Evolutionary conservation across 1,284 basidiomycete genomes (phyloP).

Genomic region (Somion occarium): DNA sequence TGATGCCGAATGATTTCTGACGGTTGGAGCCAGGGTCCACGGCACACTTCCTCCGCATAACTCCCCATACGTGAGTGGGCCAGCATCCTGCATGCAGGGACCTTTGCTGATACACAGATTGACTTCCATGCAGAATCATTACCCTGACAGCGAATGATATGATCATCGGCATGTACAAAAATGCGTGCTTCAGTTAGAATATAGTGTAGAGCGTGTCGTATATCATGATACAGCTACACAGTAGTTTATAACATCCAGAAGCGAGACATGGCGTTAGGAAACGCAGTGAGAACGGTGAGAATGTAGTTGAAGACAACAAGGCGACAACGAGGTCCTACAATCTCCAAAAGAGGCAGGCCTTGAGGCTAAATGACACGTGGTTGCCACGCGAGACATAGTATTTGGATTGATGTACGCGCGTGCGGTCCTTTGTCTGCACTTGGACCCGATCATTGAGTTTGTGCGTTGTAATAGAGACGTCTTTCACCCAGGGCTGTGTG

Average conservation of each 20-base stretch:
- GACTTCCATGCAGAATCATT: too few species aligned
- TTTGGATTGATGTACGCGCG: slow-evolving; percentile 1
- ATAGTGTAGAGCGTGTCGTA: not conserved
- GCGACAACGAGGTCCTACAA: slow-evolving; percentile 1
- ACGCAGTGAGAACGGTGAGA: not conserved
- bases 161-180: too few species aligned
- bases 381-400: not conserved
- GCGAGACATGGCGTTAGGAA: not conserved
- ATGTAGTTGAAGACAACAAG: not conserved
- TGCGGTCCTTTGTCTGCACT: not conserved
- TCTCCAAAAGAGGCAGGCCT: not conserved
- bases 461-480: not conserved
- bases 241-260: not conserved
- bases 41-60: too few species aligned
- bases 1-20: too few species aligned
- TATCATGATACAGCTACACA: not conserved
- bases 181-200: too few species aligned
- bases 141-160: too few species aligned
- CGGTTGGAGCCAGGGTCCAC: too few species aligned
- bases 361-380: not conserved
- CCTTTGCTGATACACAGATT: too few species aligned
- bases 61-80: too few species aligned
- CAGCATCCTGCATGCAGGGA: too few species aligned
- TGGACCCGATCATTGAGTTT: not conserved
- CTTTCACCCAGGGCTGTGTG: not conserved